phyloP scores from a whole-genome alignment of 495 filamentous ascomycete genomes.

The Emericellopsis terricola region DNA sequence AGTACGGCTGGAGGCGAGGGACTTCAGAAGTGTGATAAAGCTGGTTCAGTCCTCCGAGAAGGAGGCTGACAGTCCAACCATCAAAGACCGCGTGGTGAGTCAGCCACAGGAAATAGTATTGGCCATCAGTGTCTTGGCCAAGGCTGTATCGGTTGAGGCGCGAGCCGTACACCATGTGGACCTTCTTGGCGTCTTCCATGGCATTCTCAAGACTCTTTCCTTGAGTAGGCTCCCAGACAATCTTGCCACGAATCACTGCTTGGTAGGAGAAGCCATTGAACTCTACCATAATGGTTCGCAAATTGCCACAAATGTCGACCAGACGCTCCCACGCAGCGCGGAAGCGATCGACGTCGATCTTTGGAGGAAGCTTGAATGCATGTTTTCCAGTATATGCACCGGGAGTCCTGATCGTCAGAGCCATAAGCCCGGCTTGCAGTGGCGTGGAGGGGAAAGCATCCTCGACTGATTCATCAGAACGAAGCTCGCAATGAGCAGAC shows the following conservation, averaged over 20 bases:
- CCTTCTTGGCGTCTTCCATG: no score
- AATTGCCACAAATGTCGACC: background rate
- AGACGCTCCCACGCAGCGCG: background rate
- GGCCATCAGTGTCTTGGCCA: constrained; percentile 1
- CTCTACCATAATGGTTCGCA: background rate
- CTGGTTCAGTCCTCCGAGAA: background rate
- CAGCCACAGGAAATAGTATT: constrained; percentile 6
- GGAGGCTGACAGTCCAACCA: background rate
- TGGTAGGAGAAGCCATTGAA: background rate
- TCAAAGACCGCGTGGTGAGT: constrained; percentile 5
- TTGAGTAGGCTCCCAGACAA: no score
- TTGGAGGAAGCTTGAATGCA: constrained; percentile 3
- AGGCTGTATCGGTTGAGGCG: background rate
- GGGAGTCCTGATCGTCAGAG: background rate
- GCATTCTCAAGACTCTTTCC: no score
- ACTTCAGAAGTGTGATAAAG: background rate
- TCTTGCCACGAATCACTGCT: background rate
- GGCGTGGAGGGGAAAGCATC: constrained; percentile 42
- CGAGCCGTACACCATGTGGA: constrained; percentile 1
- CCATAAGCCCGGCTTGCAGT: constrained; percentile 31
- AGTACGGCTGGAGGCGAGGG: background rate
- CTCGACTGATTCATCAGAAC: constrained; percentile 9
- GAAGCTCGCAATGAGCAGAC: background rate
- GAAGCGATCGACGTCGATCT: constrained; percentile 10
- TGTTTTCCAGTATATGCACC: constrained; percentile 28